Conservation (phyloP, 345 rosid genomes). For the Eucalyptus marginata region DNA sequence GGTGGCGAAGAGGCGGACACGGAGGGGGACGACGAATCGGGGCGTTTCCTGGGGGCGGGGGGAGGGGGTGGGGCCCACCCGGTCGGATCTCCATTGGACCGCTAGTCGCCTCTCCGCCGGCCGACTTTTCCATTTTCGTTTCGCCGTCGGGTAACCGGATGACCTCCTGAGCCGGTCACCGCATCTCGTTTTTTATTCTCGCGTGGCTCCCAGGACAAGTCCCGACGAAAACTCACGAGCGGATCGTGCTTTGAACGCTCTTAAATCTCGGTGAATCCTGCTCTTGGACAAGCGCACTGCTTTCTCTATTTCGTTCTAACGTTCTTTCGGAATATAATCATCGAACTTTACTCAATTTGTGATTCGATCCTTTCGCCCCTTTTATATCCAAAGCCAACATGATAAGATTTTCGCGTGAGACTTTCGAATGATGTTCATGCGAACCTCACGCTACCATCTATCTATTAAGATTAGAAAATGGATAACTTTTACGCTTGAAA, state of each 20-base stretch:
- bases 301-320: background rate
- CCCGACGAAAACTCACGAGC: background rate
- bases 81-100: background rate
- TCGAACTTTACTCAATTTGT: too few relatives aligned
- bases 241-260: background rate
- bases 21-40: background rate
- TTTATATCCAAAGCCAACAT: too few relatives aligned
- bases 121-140: background rate
- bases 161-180: background rate
- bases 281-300: background rate
- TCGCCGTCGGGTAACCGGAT: background rate
- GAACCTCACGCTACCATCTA: too few relatives aligned
- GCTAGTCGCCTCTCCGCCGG: background rate
- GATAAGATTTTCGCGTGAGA: too few relatives aligned
- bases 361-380: accelerated
- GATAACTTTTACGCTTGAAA: too few relatives aligned
- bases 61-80: background rate
- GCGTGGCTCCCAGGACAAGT: background rate
- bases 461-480: too few relatives aligned
- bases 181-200: background rate
- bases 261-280: background rate
- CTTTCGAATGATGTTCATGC: too few relatives aligned
- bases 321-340: background rate
- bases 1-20: background rate
- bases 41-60: background rate